A percentile compares a stretch with the other conserved stretches of the same genome.
Evolutionary conservation across 2,329 filamentous ascomycete species (phyloP).

Genomic region (Berkeleyomyces rouxiae): DNA sequence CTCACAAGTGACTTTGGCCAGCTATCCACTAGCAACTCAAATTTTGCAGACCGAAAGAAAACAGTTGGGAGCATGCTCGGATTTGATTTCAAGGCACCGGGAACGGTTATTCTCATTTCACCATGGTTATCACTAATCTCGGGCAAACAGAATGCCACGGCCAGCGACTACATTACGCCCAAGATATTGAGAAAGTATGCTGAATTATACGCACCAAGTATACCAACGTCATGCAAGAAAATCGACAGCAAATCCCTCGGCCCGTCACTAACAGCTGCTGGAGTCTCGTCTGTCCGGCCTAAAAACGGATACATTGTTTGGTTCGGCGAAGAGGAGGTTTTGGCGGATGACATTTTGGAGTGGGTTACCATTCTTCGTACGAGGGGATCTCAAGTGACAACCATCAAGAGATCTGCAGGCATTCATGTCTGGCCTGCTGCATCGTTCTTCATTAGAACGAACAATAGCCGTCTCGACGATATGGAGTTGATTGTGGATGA

Average conservation of each 20-base stretch:
- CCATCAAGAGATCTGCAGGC: conserved; percentile 44
- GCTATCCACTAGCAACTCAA: background rate
- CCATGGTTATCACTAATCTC: conserved; percentile 67
- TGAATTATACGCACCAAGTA: conserved; percentile 37
- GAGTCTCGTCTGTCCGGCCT: conserved; percentile 24
- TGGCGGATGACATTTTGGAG: conserved; percentile 50
- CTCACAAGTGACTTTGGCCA: background rate
- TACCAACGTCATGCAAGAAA: background rate
- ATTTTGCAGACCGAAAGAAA: background rate
- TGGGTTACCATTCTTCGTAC: conserved; percentile 24
- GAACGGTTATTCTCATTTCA: conserved; percentile 55
- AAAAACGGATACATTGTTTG: conserved; percentile 49
- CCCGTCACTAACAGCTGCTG: background rate
- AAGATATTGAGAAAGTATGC: conserved; percentile 53
- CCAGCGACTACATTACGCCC: conserved; percentile 59
- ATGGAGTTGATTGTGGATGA: conserved; percentile 27
- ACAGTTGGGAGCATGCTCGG: conserved; percentile 4
- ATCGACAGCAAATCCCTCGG: background rate
- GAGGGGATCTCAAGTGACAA: conserved; percentile 33
- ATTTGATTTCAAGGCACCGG: conserved; percentile 18
- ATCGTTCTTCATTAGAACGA: conserved; percentile 34
- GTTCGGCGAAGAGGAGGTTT: conserved; percentile 63
- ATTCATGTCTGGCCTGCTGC: conserved; percentile 77
- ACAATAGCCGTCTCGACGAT: conserved; percentile 35
- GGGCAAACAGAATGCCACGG: conserved; percentile 46